Conservation (phyloP, 75 land plant genomes). For the Picea sitchensis region DNA sequence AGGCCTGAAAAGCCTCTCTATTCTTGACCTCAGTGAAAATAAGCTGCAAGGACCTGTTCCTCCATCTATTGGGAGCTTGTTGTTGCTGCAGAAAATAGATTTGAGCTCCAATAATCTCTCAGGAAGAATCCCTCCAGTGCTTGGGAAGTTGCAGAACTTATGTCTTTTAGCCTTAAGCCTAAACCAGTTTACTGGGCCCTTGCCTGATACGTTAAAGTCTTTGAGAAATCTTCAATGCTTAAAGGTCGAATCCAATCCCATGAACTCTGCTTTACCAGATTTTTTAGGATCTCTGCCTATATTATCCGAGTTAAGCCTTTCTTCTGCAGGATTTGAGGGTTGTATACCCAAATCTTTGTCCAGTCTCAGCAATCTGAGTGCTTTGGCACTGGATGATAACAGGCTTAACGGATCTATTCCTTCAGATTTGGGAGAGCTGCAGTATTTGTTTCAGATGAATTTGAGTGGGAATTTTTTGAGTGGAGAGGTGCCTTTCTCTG, state of each 20-base stretch:
- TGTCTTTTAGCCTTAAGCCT: conserved; percentile 15
- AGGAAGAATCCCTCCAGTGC: conserved; percentile 23
- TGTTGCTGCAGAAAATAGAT: conserved; percentile 17
- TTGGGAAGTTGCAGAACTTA: conserved; percentile 19
- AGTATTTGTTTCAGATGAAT: conserved; percentile 31
- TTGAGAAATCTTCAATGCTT: conserved; percentile 13
- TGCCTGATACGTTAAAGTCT: conserved; percentile 17
- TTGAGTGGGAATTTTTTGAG: conserved; percentile 27
- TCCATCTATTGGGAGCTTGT: conserved; percentile 5
- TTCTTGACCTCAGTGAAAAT: conserved; percentile 27
- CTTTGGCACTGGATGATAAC: conserved; percentile 22
- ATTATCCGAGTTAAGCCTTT: conserved; percentile 9
- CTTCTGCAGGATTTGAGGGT: conserved; percentile 4
- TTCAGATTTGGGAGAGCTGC: conserved; percentile 13
- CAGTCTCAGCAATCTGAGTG: conserved; percentile 17
- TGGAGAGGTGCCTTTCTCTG: conserved; percentile 31
- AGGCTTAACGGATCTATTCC: conserved; percentile 24
- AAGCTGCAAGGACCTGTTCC: conserved; percentile 20
- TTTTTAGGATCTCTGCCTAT: neutral
- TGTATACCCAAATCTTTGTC: neutral
- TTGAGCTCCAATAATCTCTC: conserved; percentile 22
- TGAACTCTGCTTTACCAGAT: conserved; percentile 4
- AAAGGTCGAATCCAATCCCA: conserved; percentile 11
- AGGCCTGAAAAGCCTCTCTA: conserved; percentile 11
- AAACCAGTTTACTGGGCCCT: conserved; percentile 16